Base-by-base conservation (phyloP, 2,329 filamentous ascomycete species). In the Pleomassaria siparia region DNA sequence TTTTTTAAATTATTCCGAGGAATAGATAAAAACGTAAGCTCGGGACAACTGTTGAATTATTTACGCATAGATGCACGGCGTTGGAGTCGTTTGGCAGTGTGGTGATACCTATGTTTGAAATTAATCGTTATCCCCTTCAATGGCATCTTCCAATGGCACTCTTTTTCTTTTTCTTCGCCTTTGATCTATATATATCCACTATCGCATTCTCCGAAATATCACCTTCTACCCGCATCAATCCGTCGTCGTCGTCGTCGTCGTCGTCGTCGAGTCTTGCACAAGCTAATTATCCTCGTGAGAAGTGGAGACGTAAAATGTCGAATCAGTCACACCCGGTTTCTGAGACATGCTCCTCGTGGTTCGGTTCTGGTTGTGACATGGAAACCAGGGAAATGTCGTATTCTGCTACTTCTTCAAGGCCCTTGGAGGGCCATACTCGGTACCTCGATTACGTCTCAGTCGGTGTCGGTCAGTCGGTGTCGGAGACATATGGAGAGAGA, bases 11-110 rank as follows among this genome's bases (percentile, higher is more conserved):
- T 22, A 22, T 37, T 22, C 35, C 44, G 51, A 6, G 51, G 54
- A 11, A 51, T 39, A 18, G 51, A 52, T 9, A 45, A 29, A 53
- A 49, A 40, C 50, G 52, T 6, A 44, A 51, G 8, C 22, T 28
- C 2, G 54, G 54, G 12, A 46, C 28, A 18, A 39, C 32, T 20
- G 50, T 48, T 35, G 41, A 44, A 40, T 42, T 24, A n/a, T n/a
- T n/a, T n/a, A n/a, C n/a, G n/a, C 30, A 33, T 30, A 30, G 7
- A 44, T 45, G 43, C 24, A 29, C 18, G 22, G 46, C 28, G 36
- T 25, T 12, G 40, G 21, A 24, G 36, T 24, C 16, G 20, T 43
- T 21, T 49, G 21, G 43, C 8, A 36, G 15, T 39, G 30, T 29
- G n/a, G 28, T 44, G 44, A 40, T 33, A 43, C 24, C 50, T 53